These are phyloP conservation scores for Houttuynia cordata DNA, from an alignment of 164 flowering plant species.

Conservation along the genomic window DNA sequence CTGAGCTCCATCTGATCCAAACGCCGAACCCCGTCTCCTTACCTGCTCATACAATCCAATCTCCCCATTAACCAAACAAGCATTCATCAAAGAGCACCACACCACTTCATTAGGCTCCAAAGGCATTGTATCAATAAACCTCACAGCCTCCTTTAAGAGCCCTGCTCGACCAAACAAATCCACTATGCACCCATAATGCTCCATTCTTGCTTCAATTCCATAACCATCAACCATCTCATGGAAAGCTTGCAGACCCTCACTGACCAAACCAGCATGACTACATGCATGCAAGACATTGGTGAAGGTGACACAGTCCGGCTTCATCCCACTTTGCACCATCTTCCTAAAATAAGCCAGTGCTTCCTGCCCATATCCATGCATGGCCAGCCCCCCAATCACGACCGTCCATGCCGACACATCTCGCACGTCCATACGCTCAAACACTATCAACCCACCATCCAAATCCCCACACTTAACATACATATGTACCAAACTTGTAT, in stretches of 20 bases:
- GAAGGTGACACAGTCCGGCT: conserved; percentile 1
- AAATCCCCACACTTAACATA: no score
- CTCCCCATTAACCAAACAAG: background rate
- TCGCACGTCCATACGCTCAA: no score
- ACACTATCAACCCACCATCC: no score
- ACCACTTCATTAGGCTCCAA: background rate
- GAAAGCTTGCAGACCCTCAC: background rate
- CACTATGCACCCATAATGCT: conserved; percentile 3
- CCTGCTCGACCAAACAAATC: background rate
- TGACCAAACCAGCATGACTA: background rate
- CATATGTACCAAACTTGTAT: background rate
- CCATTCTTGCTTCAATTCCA: background rate
- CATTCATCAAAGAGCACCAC: background rate
- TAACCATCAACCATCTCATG: background rate
- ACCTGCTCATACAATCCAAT: background rate
- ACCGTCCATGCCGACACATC: no score
- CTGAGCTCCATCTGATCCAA: background rate
- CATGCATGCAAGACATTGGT: background rate
- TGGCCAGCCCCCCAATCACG: no score
- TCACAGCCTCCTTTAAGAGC: background rate
- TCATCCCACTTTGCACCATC: background rate
- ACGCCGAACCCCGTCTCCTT: background rate
- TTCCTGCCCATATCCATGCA: no score
- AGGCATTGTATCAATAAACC: background rate
- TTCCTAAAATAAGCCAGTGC: background rate